Evolutionary conservation across 2,329 filamentous ascomycete species (phyloP), one percentile per base, ranked within the genome.

Genomic region (Paracoccidioides lutzii): DNA sequence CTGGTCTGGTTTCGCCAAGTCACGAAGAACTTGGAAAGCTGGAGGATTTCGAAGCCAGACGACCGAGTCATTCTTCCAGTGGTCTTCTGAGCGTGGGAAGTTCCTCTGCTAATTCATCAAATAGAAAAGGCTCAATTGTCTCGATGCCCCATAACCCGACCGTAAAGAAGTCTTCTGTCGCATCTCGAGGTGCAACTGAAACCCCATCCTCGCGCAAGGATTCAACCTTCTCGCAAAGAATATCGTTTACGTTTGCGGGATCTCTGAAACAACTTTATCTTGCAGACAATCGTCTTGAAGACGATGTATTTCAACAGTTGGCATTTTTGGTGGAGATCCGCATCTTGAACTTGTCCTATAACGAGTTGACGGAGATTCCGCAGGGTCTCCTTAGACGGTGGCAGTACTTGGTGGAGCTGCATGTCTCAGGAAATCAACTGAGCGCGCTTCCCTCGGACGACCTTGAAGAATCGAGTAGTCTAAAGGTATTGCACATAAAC

Each of bases 401-500:
- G 90, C 87, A 87, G 40, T 84, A 93, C 65, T 80, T 98, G 14
- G 84, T 88, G 0, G 93, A 98, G 71, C 77, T 98, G 12, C 97
- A 97, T 65, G 77, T 98, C 3, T 97, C 93, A 2, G 91, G 93
- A 33, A 98, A 98, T 64, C 90, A 95, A 64, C 76, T 98, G 55
- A 94, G 90, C 0, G 91, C 86, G 12, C 74, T 98, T 42, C 93
- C 93, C 2, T 88, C 90, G 0, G 93, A 98, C 70, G 93, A 98
- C 64, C 76, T 98, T 48, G 91, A 95, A 70, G 89, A 96, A 66
- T 85, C 87, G 58, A 90, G 87, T 65, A 81, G 88, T 53, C 78
- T 98, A 42, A 90, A 93, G 68, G 83, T 94, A 4, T 79, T 98
- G 5, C 90, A 97, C 68, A 88, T 98, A 73, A 98, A 98, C 73